These are phyloP conservation scores for Leavenworthia alabamica DNA, from an alignment of 345 rosid species.

Conservation along the genomic window DNA sequence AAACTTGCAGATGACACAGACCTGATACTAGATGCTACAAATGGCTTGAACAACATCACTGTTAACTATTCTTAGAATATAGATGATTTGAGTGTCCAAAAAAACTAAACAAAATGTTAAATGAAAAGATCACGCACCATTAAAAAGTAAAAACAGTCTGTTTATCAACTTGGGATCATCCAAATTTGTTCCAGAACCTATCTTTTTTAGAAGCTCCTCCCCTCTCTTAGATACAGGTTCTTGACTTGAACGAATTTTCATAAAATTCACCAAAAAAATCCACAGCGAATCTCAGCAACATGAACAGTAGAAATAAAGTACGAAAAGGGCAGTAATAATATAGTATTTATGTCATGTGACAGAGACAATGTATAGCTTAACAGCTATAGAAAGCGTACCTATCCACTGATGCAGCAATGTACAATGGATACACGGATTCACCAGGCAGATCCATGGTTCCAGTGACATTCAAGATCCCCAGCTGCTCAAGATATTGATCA, in stretches of 20 bases:
- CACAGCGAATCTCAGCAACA: conserved; percentile 23
- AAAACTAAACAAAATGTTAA: neutral
- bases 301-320: conserved; percentile 5
- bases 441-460: conserved; percentile 66
- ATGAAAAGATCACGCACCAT: conserved; percentile 45
- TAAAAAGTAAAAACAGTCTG: conserved; percentile 61
- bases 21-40: neutral
- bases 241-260: conserved; percentile 55
- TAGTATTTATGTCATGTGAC: conserved; percentile 5
- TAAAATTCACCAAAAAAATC: no score
- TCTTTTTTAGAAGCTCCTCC: conserved; percentile 80
- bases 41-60: neutral
- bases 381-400: conserved; percentile 34
- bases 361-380: conserved; percentile 5
- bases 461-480: conserved; percentile 83
- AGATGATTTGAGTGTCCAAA: conserved; percentile 2
- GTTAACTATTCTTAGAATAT: neutral
- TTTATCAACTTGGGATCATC: conserved; percentile 68
- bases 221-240: conserved; percentile 79
- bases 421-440: conserved; percentile 75
- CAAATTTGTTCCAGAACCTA: conserved; percentile 61
- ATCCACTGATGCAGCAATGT: conserved; percentile 68
- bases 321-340: conserved; percentile 6
- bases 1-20: conserved; percentile 7
- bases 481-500: conserved; percentile 37